Base-by-base conservation (phyloP, 2,329 filamentous ascomycete genomes). In the Penicillium nordicum region DNA sequence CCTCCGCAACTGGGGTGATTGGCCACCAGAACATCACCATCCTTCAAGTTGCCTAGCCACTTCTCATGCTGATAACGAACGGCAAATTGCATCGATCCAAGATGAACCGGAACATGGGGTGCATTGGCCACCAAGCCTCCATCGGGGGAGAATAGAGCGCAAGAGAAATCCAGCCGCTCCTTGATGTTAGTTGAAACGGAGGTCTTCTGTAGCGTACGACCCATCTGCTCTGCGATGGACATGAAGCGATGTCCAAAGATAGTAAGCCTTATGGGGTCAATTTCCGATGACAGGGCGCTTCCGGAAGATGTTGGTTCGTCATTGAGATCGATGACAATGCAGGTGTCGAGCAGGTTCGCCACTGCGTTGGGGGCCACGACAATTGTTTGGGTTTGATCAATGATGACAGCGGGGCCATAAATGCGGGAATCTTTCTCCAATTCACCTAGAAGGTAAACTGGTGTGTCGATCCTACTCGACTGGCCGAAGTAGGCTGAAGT, bases 1-100 rank as follows among this genome's bases (percentile, higher is more conserved):
- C 90, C 90, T 34, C 90, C 90, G 66, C 87, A 92, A 70, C 90
- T 90, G 1, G 90, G 90, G 67, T 94, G 90, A 65, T 94, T 94
- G 0, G 88, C 89, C 6, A 93, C 88, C 41, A 94, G 82, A 0
- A 94, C 90, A 70, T 94, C 90, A 32, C 90, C 90, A 55, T 83
- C 86, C 66, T 89, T 88, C 50, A 94, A 76, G 62, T 88, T 90
- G 6, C 88, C 88, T 64, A 86, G 82, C 89, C 89, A 94, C 55
- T 92, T 90, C 64, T 88, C 82, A 5, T 89, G 87, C 74, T 93
- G 89, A 46, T 88, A 88, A 57, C 84, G 81, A 2, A 93, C 88
- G 48, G 89, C 92, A 10, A 89, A 92, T n/a, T 88, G 89, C 89
- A 93, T 92, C 46, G 87, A 90, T 29, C 89, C 89, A 11, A 94